Percentiles rank a stretch among this genome's conserved stretches.
Evolutionary conservation across 2,329 filamentous ascomycete genomes (phyloP).

Genomic region (Massarina eburnea): DNA sequence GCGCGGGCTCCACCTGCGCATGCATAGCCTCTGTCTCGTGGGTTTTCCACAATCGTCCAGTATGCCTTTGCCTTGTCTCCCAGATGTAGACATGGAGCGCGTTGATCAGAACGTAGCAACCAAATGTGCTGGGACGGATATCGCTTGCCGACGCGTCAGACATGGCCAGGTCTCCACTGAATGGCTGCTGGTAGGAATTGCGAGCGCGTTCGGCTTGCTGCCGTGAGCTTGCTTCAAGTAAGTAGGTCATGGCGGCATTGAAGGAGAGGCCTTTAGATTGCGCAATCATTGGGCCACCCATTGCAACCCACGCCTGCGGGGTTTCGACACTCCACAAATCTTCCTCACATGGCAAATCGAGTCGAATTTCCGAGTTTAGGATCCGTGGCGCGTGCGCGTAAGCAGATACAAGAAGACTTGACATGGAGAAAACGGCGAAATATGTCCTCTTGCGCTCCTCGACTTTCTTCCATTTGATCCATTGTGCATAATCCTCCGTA

Average conservation of each 20-base stretch:
- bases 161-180: slow-evolving; percentile 50
- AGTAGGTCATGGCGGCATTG: slow-evolving; percentile 75
- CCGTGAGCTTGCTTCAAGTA: slow-evolving; percentile 76
- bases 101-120: slow-evolving; percentile 88
- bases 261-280: slow-evolving; percentile 76
- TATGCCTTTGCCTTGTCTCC: slow-evolving; percentile 90
- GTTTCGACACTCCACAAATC: slow-evolving; percentile 84
- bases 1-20: slow-evolving; percentile 86
- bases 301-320: slow-evolving; percentile 76
- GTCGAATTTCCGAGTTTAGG: slow-evolving; percentile 88
- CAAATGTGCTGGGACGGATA: slow-evolving; percentile 83
- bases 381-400: slow-evolving; percentile 92
- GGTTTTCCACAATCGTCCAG: slow-evolving; percentile 84
- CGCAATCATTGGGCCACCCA: slow-evolving; percentile 70
- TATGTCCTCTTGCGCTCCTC: slow-evolving; percentile 94
- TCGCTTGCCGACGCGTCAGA: slow-evolving; percentile 61
- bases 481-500: slow-evolving; percentile 67
- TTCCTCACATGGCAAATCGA: slow-evolving; percentile 91
- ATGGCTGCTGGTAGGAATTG: slow-evolving; percentile 47
- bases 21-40: slow-evolving; percentile 97
- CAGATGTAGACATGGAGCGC: slow-evolving; percentile 97
- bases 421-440: slow-evolving; percentile 87
- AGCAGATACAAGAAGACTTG: slow-evolving; percentile 84
- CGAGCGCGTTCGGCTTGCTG: slow-evolving; percentile 47
- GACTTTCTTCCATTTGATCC: slow-evolving; percentile 83